phyloP scores from a whole-genome alignment of 805 yeast genomes.

The Metschnikowia lachancei region DNA sequence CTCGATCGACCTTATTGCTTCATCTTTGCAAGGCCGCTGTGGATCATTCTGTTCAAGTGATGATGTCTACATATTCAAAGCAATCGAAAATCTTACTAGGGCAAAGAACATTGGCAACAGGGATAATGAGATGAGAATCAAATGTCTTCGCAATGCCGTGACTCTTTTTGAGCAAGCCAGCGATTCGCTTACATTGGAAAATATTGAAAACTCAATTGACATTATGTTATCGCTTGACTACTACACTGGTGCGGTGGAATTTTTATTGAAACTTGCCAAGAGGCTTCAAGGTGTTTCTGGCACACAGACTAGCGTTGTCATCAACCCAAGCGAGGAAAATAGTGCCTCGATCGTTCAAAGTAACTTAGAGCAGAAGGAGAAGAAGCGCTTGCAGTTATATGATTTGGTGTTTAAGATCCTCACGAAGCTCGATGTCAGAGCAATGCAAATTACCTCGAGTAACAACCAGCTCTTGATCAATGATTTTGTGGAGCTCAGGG shows the following conservation, averaged over 20 bases:
- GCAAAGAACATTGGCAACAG: conserved; percentile 73
- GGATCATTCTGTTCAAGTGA: conserved; percentile 92
- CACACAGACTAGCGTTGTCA: conserved; percentile 4
- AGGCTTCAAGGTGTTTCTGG: conserved; percentile 42
- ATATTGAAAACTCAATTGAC: conserved; percentile 73
- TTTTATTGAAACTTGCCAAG: conserved; percentile 72
- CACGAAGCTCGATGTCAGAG: conserved; percentile 64
- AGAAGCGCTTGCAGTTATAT: conserved; percentile 47
- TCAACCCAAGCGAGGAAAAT: conserved; percentile 10
- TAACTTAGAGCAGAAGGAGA: conserved; percentile 18
- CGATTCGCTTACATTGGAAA: conserved; percentile 72
- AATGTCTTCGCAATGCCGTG: conserved; percentile 71
- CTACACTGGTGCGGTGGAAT: conserved; percentile 82
- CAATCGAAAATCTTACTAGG: conserved; percentile 83
- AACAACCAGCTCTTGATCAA: conserved; percentile 42
- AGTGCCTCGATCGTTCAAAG: conserved; percentile 9
- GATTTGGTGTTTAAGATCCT: conserved; percentile 73
- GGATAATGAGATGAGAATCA: conserved; percentile 66
- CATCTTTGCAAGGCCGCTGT: conserved; percentile 85
- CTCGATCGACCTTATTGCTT: conserved; percentile 85
- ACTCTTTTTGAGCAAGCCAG: conserved; percentile 75
- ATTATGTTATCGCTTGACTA: conserved; percentile 76
- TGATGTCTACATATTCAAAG: conserved; percentile 91
- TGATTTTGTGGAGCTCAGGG: conserved; percentile 59
- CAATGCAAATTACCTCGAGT: conserved; percentile 43